Conservation (phyloP, 177 flowering plant species). For the Vitis hybrid region DNA sequence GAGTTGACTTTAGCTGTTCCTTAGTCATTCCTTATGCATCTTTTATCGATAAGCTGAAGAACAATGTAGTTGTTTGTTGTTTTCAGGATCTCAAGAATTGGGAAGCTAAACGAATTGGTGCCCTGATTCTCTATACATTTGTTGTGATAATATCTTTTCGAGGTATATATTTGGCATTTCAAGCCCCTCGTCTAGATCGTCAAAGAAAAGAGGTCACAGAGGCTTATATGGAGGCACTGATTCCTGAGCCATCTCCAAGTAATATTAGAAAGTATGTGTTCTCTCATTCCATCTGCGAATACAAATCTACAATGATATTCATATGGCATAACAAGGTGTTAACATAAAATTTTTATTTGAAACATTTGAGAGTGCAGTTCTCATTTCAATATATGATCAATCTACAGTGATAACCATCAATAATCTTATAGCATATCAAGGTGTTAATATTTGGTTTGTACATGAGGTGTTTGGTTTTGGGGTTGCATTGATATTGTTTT, state of each 20-base stretch:
- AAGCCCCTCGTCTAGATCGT: constrained; percentile 46
- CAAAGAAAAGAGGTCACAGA: constrained; percentile 68
- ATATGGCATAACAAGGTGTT: background rate
- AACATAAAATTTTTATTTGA: background rate
- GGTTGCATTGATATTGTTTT: too few species aligned
- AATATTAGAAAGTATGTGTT: constrained; percentile 69
- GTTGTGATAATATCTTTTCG: constrained; percentile 56
- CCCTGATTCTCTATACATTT: constrained; percentile 54
- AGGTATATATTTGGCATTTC: constrained; percentile 53
- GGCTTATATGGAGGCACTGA: constrained; percentile 94
- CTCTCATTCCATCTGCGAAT: background rate
- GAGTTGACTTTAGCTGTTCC: background rate
- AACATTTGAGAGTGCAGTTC: background rate
- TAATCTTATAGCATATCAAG: too few species aligned
- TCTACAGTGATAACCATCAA: too few species aligned
- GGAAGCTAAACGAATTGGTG: constrained; percentile 75
- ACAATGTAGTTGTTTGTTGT: constrained; percentile 13
- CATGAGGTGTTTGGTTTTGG: too few species aligned
- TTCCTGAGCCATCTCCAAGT: constrained; percentile 86
- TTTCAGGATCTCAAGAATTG: constrained; percentile 77
- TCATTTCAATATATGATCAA: background rate
- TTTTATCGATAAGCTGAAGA: background rate
- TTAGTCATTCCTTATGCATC: background rate
- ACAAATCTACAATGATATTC: background rate
- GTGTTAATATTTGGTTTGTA: too few species aligned